Conservation (phyloP, 148 eudicot species). For the Fagopyrum tataricum region DNA sequence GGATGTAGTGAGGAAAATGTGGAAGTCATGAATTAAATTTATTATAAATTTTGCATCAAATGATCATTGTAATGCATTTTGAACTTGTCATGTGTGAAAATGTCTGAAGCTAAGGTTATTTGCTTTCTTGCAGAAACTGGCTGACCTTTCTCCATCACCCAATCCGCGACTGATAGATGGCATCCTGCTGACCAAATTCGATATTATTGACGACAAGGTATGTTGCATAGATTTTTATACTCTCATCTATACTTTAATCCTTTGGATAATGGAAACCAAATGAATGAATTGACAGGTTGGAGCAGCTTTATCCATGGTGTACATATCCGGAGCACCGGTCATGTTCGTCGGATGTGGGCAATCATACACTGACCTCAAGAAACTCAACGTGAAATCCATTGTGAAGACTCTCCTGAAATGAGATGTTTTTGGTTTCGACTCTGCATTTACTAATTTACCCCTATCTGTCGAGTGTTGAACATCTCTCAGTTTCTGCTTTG, state of each 20-base stretch:
- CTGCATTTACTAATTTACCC: neutral
- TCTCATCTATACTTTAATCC: neutral
- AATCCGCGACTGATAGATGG: conserved; percentile 92
- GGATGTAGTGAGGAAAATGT: no score
- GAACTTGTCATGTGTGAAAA: neutral
- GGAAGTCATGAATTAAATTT: no score
- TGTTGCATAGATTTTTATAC: conserved; percentile 14
- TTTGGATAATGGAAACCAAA: neutral
- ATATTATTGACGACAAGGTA: conserved; percentile 92
- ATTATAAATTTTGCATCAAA: no score
- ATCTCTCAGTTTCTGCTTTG: neutral
- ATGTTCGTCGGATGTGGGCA: conserved; percentile 99
- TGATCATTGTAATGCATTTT: neutral
- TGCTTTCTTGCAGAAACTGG: conserved; percentile 61
- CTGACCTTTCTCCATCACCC: conserved; percentile 70
- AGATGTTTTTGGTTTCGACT: conserved; percentile 13
- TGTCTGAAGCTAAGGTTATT: conserved; percentile 2
- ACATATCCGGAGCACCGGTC: conserved; percentile 88
- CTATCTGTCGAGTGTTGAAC: neutral
- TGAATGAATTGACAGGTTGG: conserved; percentile 52
- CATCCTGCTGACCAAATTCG: conserved; percentile 93
- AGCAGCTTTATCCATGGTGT: conserved; percentile 95
- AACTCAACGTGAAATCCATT: conserved; percentile 87
- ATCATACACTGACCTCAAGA: conserved; percentile 83
- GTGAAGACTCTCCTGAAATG: conserved; percentile 89